Conservation (phyloP, 306 rosid species). For the Lotus japonicus region DNA sequence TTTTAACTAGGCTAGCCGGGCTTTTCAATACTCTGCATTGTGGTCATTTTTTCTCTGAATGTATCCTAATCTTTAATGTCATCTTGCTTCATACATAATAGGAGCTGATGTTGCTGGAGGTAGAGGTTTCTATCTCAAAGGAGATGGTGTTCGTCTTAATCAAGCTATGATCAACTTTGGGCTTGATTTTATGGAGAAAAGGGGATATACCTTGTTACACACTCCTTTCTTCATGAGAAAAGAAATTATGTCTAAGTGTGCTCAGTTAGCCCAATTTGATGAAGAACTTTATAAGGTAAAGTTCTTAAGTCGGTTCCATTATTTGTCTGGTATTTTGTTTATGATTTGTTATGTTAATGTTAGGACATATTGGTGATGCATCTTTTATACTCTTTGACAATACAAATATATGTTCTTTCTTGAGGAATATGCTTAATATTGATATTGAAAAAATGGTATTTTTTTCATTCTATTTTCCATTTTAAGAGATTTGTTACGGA, state of each 20-base stretch:
- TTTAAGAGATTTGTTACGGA: not conserved
- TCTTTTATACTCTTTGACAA: not conserved
- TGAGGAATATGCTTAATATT: not conserved
- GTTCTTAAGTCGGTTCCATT: not conserved
- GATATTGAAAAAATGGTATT: not conserved
- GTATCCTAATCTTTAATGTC: conserved; percentile 5
- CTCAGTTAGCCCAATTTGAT: conserved; percentile 92
- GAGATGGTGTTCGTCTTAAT: conserved; percentile 89
- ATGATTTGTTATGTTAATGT: not conserved
- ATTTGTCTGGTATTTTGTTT: not conserved
- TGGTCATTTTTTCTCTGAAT: not conserved
- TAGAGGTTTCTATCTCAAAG: conserved; percentile 92
- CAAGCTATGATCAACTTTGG: conserved; percentile 92
- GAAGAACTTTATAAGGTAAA: conserved; percentile 94
- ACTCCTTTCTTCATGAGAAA: conserved; percentile 97
- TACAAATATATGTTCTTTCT: not conserved
- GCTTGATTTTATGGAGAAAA: conserved; percentile 73
- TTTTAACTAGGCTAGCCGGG: not conserved
- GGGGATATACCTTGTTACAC: conserved; percentile 64
- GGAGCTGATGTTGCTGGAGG: conserved; percentile 94
- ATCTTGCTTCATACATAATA: conserved; percentile 32
- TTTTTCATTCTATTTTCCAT: not conserved
- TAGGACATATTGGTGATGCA: not conserved
- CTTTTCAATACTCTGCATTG: not conserved
- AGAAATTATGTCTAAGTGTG: conserved; percentile 92